phyloP scores from a whole-genome alignment of 345 rosid species.

The Salix koriyanagi region DNA sequence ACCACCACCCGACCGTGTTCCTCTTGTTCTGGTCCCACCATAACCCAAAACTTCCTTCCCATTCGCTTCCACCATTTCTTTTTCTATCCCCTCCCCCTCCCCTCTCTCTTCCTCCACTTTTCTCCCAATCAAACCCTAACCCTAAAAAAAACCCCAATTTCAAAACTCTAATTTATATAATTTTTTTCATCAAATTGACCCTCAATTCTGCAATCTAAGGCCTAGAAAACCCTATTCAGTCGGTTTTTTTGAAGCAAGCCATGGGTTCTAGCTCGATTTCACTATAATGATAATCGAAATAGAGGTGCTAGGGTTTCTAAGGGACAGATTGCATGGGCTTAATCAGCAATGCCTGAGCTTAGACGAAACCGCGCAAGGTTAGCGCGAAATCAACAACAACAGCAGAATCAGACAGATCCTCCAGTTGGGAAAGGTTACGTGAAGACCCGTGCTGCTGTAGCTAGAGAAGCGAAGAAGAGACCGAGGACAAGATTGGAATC shows the following conservation, averaged over 20 bases:
- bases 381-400: constrained; percentile 28
- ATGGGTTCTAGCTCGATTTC: constrained; percentile 3
- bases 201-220: background rate
- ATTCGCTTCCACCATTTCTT: background rate
- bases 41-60: background rate
- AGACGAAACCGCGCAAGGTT: constrained; percentile 58
- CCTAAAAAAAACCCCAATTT: background rate
- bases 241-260: background rate
- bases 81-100: background rate
- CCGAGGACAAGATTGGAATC: constrained; percentile 62
- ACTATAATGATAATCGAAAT: constrained; percentile 16
- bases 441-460: constrained; percentile 40
- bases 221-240: background rate
- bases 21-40: background rate
- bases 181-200: background rate
- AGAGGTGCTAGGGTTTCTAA: background rate
- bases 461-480: constrained; percentile 19
- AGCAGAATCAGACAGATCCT: constrained; percentile 14
- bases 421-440: constrained; percentile 12
- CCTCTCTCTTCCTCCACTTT: background rate
- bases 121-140: background rate
- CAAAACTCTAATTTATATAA: background rate
- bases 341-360: constrained; percentile 32
- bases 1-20: background rate
- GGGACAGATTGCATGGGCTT: constrained; percentile 16